These are phyloP conservation scores for Bruguiera hainesii DNA, from an alignment of 441 rosid species.

Conservation along the genomic window DNA sequence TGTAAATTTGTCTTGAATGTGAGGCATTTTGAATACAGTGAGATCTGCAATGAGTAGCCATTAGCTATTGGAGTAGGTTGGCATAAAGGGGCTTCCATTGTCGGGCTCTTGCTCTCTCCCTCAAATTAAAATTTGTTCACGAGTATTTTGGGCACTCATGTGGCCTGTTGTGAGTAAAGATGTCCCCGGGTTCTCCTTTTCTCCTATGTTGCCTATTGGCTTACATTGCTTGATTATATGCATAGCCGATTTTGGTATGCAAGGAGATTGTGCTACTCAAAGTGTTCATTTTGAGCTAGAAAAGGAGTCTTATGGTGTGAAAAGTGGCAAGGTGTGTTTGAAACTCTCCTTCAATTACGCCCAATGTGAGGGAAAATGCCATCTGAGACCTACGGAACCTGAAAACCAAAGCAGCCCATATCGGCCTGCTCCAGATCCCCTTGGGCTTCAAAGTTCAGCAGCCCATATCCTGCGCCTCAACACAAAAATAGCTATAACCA, in stretches of 20 bases:
- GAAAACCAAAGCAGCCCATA: no score
- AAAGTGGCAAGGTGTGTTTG: neutral
- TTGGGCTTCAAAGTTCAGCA: no score
- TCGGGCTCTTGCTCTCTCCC: conserved; percentile 4
- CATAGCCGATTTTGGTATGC: neutral
- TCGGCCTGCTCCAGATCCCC: no score
- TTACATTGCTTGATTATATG: neutral
- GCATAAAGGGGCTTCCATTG: conserved; percentile 8
- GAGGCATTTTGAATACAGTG: neutral
- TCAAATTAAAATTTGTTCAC: conserved; percentile 20
- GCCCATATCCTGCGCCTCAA: no score
- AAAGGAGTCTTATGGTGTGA: neutral
- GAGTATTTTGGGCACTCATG: neutral
- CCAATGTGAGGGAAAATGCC: neutral
- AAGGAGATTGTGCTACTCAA: no score
- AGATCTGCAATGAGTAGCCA: neutral
- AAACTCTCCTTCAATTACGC: no score
- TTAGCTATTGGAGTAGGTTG: conserved; percentile 14
- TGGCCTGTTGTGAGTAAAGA: conserved; percentile 12
- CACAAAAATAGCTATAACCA: no score
- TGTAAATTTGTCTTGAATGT: neutral
- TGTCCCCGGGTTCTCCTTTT: neutral
- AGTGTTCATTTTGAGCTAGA: neutral
- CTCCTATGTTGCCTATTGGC: neutral
- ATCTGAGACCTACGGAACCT: no score